Percentiles rank a stretch among this genome's conserved stretches.
Conservation (phyloP, 2,329 filamentous ascomycete genomes). For the Penicillium sp. region DNA sequence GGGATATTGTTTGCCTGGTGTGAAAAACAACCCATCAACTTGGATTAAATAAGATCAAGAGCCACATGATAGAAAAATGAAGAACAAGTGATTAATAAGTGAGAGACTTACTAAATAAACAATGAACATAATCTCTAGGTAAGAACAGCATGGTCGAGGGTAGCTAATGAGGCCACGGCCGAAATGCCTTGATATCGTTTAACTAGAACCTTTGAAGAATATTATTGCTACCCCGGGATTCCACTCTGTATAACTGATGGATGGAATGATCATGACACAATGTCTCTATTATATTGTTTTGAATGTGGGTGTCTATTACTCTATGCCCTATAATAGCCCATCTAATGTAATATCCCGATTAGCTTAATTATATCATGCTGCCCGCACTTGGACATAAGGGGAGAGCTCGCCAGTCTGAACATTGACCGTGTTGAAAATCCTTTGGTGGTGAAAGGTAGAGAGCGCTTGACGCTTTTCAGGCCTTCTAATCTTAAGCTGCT, state of each 20-base stretch:
- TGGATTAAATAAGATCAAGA: background rate
- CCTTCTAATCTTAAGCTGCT: conserved; percentile 43
- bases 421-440: background rate
- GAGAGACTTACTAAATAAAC: background rate
- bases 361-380: background rate
- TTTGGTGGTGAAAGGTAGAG: background rate
- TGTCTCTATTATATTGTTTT: background rate
- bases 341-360: background rate
- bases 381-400: background rate
- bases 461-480: conserved; percentile 23
- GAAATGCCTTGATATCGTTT: background rate
- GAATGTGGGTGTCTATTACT: background rate
- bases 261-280: background rate
- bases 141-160: background rate
- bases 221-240: background rate
- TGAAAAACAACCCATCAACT: background rate
- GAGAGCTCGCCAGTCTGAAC: background rate
- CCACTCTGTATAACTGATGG: background rate
- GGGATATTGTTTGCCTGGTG: background rate
- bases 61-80: background rate
- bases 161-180: background rate
- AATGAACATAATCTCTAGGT: background rate
- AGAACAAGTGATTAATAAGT: too few species aligned
- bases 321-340: background rate
- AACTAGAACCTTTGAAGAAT: background rate